Percentiles rank a stretch among this genome's conserved stretches.
Conservation (phyloP, 2,329 filamentous ascomycete species). For the Emmonsia crescens region DNA sequence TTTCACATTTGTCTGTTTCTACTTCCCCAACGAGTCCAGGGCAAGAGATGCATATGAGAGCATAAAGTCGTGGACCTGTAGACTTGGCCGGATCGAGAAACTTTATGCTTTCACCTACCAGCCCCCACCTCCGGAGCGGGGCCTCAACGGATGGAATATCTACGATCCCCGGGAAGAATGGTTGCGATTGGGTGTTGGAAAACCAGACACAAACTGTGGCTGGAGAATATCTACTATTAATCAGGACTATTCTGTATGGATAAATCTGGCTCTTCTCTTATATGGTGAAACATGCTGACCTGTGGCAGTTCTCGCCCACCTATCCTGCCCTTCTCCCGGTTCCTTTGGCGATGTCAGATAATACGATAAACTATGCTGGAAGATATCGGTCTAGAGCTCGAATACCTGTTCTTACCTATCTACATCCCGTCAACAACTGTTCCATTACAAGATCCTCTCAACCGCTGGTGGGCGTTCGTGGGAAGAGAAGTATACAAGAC, state of each 20-base stretch:
- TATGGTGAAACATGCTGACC: constrained; percentile 14
- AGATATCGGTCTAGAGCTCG: constrained; percentile 79
- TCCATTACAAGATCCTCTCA: constrained; percentile 93
- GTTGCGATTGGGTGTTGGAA: constrained; percentile 73
- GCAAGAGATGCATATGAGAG: constrained; percentile 82
- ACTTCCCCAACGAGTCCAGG: constrained; percentile 62
- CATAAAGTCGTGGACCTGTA: constrained; percentile 71
- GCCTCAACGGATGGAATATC: constrained; percentile 67
- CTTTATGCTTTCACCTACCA: constrained; percentile 84
- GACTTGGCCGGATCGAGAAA: constrained; percentile 70
- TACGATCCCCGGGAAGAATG: constrained; percentile 85
- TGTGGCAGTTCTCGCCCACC: constrained; percentile 65
- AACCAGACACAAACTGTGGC: constrained; percentile 63
- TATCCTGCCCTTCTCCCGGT: constrained; percentile 81
- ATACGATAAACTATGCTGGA: constrained; percentile 85
- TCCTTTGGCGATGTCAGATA: constrained; percentile 86
- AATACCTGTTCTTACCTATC: constrained; percentile 81
- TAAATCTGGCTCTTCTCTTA: neutral
- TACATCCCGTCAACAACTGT: constrained; percentile 95
- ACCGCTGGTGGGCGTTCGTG: constrained; percentile 72
- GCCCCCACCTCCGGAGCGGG: constrained; percentile 60
- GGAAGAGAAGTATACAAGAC: constrained; percentile 88
- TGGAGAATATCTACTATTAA: constrained; percentile 93
- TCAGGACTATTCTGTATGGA: constrained; percentile 58
- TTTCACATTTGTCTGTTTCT: constrained; percentile 88